These are phyloP conservation scores for Acacia pycnantha DNA, from an alignment of 331 rosid genomes.

Conservation along the genomic window DNA sequence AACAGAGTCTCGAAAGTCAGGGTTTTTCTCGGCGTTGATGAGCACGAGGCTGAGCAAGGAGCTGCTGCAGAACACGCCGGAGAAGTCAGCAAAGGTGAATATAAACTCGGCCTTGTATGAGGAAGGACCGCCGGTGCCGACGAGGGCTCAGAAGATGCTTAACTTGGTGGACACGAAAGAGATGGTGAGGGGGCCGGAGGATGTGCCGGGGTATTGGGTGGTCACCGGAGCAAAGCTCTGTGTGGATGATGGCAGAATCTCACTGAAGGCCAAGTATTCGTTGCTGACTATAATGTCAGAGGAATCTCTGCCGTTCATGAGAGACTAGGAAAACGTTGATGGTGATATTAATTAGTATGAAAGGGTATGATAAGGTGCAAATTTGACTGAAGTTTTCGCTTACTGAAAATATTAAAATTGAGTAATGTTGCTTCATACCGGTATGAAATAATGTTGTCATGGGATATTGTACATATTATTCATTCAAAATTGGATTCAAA, in stretches of 20 bases:
- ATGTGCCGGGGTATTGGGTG: slow-evolving; percentile 69
- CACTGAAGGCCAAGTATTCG: slow-evolving; percentile 54
- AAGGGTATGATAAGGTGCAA: too few species aligned
- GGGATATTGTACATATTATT: slow-evolving; percentile 1
- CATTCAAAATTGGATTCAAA: neutral
- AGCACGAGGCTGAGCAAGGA: slow-evolving; percentile 61
- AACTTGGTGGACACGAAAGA: slow-evolving; percentile 51
- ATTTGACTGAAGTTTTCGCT: too few species aligned
- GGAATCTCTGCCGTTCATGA: slow-evolving; percentile 43
- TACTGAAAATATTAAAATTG: accelerated
- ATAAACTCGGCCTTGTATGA: slow-evolving; percentile 66
- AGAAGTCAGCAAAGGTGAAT: slow-evolving; percentile 38
- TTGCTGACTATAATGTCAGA: slow-evolving; percentile 47
- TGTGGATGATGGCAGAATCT: slow-evolving; percentile 51
- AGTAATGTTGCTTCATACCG: too few species aligned
- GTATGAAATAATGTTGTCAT: too few species aligned
- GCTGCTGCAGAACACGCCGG: slow-evolving; percentile 30
- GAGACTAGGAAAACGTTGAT: neutral
- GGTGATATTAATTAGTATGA: neutral
- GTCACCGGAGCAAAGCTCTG: slow-evolving; percentile 69
- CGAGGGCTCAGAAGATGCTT: slow-evolving; percentile 54
- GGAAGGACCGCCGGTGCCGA: slow-evolving; percentile 52
- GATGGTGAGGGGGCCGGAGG: slow-evolving; percentile 64
- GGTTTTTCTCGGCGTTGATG: slow-evolving; percentile 54
- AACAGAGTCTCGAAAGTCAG: slow-evolving; percentile 46